Evolutionary conservation across 306 rosid genomes (phyloP).

Genomic region (Astragalus glycyphyllos): DNA sequence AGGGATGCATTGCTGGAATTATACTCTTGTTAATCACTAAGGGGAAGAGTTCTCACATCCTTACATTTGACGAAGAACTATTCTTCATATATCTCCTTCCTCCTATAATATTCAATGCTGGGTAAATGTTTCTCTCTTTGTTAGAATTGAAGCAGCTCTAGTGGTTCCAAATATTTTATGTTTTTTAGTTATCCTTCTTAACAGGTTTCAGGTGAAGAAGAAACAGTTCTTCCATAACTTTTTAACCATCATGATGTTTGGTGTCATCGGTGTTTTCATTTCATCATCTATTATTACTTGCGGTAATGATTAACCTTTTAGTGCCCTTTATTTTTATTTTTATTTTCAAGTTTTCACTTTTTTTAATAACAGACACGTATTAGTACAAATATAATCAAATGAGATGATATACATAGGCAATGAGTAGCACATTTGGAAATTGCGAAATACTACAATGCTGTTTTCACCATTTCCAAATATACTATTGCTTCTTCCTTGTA

Average conservation of each 20-base stretch:
- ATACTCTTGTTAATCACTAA: conserved; percentile 63
- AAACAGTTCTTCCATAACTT: conserved; percentile 90
- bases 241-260: conserved; percentile 84
- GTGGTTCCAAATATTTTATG: background rate
- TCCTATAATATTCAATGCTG: conserved; percentile 95
- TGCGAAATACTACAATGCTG: too few species aligned
- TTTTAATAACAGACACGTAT: too few species aligned
- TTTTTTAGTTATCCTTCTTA: conserved; percentile 1
- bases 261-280: conserved; percentile 85
- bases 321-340: too few species aligned
- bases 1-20: conserved; percentile 76
- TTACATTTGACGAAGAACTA: conserved; percentile 74
- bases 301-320: conserved; percentile 51
- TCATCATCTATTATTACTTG: conserved; percentile 62
- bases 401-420: too few species aligned
- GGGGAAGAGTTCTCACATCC: conserved; percentile 82
- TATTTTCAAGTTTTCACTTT: too few species aligned
- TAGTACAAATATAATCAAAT: too few species aligned
- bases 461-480: too few species aligned
- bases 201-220: conserved; percentile 98
- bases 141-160: conserved; percentile 25
- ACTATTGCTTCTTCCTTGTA: too few species aligned
- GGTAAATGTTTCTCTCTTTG: conserved; percentile 55
- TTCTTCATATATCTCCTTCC: conserved; percentile 98
- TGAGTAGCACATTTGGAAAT: too few species aligned